A percentile compares a stretch with the other conserved stretches of the same genome.
Conservation (phyloP, 352 stramenopile species). For the Globisporangium emineosum region DNA sequence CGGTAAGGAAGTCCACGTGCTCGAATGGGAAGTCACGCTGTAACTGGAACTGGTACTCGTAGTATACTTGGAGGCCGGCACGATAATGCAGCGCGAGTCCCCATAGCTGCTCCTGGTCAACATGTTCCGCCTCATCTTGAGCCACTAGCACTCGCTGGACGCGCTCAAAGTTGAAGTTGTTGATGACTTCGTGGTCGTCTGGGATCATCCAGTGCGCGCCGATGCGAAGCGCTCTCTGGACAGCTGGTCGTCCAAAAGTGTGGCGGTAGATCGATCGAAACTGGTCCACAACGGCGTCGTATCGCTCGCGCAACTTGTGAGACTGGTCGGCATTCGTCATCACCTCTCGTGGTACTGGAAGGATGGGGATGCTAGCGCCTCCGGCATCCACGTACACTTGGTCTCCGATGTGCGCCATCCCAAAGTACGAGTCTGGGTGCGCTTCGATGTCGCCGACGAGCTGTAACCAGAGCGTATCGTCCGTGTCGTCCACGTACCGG, state of each 20-base stretch:
- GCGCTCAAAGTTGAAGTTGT: constrained; percentile 62
- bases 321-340: background rate
- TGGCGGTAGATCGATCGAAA: constrained; percentile 62
- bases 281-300: constrained; percentile 26
- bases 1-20: constrained; percentile 38
- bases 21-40: constrained; percentile 38
- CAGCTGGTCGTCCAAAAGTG: constrained; percentile 42
- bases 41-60: constrained; percentile 74
- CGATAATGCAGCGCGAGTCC: constrained; percentile 50
- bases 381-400: constrained; percentile 57
- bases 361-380: constrained; percentile 26
- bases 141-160: constrained; percentile 25
- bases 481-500: constrained; percentile 52
- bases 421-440: constrained; percentile 35
- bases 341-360: constrained; percentile 15
- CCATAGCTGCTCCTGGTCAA: constrained; percentile 22
- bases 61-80: constrained; percentile 53
- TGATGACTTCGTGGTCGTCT: constrained; percentile 76
- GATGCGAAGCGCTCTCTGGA: constrained; percentile 49
- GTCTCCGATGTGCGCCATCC: constrained; percentile 52
- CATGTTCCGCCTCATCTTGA: background rate
- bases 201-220: constrained; percentile 80
- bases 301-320: constrained; percentile 16
- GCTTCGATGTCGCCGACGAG: constrained; percentile 37
- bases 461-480: constrained; percentile 41